Evolutionary conservation across 2,329 filamentous ascomycete species (phyloP).

Genomic region (Aspergillus fructus): DNA sequence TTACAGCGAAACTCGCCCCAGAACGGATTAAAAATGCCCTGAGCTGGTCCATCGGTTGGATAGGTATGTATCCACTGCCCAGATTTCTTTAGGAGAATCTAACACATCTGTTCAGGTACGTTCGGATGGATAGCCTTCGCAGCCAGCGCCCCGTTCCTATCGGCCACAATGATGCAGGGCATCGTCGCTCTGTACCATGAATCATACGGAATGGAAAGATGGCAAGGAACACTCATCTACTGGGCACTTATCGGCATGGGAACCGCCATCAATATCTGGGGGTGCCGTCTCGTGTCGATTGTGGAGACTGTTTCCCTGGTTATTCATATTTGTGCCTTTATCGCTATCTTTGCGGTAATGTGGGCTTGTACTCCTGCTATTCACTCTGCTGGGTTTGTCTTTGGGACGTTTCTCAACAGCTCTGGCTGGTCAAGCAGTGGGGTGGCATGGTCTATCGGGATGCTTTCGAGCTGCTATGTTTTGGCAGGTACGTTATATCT

Average conservation of each 20-base stretch:
- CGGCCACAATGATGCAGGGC: slow-evolving; percentile 48
- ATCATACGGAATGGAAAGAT: slow-evolving; percentile 41
- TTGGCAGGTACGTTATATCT: slow-evolving; percentile 5
- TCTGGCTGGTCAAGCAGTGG: slow-evolving; percentile 15
- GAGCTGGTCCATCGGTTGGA: slow-evolving; percentile 11
- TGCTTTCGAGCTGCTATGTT: slow-evolving; percentile 14
- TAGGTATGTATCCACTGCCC: background rate
- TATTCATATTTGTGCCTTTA: slow-evolving; percentile 6
- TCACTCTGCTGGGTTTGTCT: slow-evolving; percentile 7
- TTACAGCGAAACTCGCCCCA: slow-evolving; percentile 4
- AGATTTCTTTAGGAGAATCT: too few species aligned
- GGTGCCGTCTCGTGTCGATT: background rate
- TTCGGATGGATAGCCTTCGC: slow-evolving; percentile 12
- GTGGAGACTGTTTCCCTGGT: background rate
- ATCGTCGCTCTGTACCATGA: slow-evolving; percentile 43
- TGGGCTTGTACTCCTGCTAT: background rate
- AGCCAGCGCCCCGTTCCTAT: slow-evolving; percentile 44
- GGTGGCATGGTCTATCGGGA: slow-evolving; percentile 13
- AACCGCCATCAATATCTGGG: slow-evolving; percentile 7
- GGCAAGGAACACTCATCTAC: slow-evolving; percentile 35
- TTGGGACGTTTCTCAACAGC: slow-evolving; percentile 6
- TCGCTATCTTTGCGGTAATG: background rate
- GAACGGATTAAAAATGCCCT: background rate
- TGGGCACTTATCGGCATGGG: slow-evolving; percentile 6
- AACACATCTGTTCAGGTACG: background rate